Percentiles rank a stretch among this genome's conserved stretches.
Conservation (phyloP, 1,284 basidiomycete genomes). For the Ceratobasidium sp. region DNA sequence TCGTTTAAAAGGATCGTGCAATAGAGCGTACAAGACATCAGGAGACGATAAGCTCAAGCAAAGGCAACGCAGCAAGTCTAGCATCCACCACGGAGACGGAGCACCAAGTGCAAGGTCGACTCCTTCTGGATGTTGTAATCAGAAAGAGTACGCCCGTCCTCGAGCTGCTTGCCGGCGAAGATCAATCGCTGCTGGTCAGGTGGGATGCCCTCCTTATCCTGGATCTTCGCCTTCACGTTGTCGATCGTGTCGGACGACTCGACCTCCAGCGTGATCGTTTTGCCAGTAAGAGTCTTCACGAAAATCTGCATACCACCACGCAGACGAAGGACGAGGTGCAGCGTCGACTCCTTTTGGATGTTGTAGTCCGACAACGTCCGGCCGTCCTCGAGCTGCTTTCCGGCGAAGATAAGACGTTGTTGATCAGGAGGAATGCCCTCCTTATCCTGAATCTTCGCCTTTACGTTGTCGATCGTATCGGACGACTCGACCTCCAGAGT, state of each 20-base stretch:
- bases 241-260: conserved; percentile 63
- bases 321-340: conserved; percentile 50
- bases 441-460: too few relatives aligned
- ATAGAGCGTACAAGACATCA: conserved; percentile 24
- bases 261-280: conserved; percentile 73
- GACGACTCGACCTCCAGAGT: conserved; percentile 65
- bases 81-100: conserved; percentile 89
- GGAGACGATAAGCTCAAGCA: not conserved
- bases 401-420: too few relatives aligned
- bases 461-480: too few relatives aligned
- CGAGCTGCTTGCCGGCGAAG: conserved; percentile 98
- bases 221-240: too few relatives aligned
- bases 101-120: conserved; percentile 95
- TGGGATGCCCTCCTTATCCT: too few relatives aligned
- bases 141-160: conserved; percentile 90
- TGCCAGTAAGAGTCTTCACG: conserved; percentile 68
- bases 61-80: conserved; percentile 59
- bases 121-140: conserved; percentile 98
- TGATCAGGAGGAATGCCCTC: too few relatives aligned
- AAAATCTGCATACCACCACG: conserved; percentile 65
- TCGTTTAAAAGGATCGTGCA: not conserved
- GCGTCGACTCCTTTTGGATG: conserved; percentile 53
- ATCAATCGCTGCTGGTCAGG: conserved; percentile 67
- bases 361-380: too few relatives aligned
- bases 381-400: too few relatives aligned